A percentile compares a stretch with the other conserved stretches of the same genome.
These are phyloP conservation scores for Xerocomus spinulosus DNA, from an alignment of 768 basidiomycete genomes.

Conservation along the genomic window DNA sequence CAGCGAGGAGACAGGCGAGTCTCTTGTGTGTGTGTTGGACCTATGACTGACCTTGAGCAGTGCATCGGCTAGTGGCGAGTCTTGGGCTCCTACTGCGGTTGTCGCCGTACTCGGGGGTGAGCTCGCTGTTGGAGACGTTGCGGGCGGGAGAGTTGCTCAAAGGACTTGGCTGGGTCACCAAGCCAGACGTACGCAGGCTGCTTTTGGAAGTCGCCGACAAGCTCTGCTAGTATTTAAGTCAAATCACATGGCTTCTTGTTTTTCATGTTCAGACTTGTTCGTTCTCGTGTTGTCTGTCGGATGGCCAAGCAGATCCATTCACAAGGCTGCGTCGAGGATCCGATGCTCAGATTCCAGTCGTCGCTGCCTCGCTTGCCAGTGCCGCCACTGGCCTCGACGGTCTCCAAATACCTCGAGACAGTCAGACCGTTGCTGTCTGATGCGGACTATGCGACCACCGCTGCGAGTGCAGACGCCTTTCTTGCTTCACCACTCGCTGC, in stretches of 20 bases:
- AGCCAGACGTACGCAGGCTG: constrained; percentile 63
- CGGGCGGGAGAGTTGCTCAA: constrained; percentile 53
- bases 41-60: constrained; percentile 33
- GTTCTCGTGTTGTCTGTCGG: constrained; percentile 2
- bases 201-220: constrained; percentile 57
- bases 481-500: constrained; percentile 61
- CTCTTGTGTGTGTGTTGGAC: neutral
- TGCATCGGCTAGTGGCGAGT: constrained; percentile 78
- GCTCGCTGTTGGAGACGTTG: constrained; percentile 65
- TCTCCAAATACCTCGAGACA: constrained; percentile 83
- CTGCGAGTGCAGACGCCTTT: constrained; percentile 60
- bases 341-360: constrained; percentile 72
- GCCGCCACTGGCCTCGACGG: constrained; percentile 76
- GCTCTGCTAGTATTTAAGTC: constrained; percentile 26
- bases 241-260: neutral
- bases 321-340: constrained; percentile 50
- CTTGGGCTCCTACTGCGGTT: constrained; percentile 72
- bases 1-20: constrained; percentile 79
- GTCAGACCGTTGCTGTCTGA: constrained; percentile 73
- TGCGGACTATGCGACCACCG: constrained; percentile 55
- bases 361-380: constrained; percentile 78
- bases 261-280: neutral
- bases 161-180: constrained; percentile 28
- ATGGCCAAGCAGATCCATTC: constrained; percentile 30
- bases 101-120: constrained; percentile 62